Evolutionary conservation across 1,284 basidiomycete species (phyloP), one percentile per base, ranked within the genome.

Genomic region (Tetrapyrgos nigripes): DNA sequence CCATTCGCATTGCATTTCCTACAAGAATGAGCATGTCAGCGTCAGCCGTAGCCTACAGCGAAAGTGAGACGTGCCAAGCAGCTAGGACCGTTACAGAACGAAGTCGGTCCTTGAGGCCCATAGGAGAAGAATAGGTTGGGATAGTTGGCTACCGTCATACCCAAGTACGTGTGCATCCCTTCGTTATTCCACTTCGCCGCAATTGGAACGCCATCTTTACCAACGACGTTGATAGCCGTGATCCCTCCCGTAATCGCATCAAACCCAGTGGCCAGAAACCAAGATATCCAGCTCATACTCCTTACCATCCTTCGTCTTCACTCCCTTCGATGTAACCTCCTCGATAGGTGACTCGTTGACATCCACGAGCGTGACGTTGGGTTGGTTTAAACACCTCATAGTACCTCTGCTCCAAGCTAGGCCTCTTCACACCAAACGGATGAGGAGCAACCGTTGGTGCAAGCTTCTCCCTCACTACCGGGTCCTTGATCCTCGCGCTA

Each of bases 111-210:
- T 11, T 70, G 69, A 10, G 68, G 66, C 1, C 68, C 68, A 40
- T 66, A 69, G 10, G 62, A 54, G 50, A 69, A 68, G 52, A 69
- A 70, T 65, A 70, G 64, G 54, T 70, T 70, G 1, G 68, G 69
- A 48, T 61, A 70, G 11, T 61, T 59, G 5, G 63, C 47, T 3
- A 43, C 57, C n/a, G 61, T 53, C 57, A 69, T 35, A 8, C 69
- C 69, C 11, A 70, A 58, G 53, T 70, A 64, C 2, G 69, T 67
- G 4, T 63, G 53, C 13, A 68, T 37, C 0, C 66, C 66, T n/a
- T n/a, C n/a, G 5, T 62, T 62, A 21, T 35, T 45, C 69, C 69
- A 70, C 58, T 65, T 68, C 14, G 67, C 68, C 19, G 59, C 47
- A 28, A 70, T 64, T 10, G 49, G 35, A 3, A 23, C 40, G 1